Conservation (phyloP, 768 basidiomycete species). For the Pisolithus marmoratus region DNA sequence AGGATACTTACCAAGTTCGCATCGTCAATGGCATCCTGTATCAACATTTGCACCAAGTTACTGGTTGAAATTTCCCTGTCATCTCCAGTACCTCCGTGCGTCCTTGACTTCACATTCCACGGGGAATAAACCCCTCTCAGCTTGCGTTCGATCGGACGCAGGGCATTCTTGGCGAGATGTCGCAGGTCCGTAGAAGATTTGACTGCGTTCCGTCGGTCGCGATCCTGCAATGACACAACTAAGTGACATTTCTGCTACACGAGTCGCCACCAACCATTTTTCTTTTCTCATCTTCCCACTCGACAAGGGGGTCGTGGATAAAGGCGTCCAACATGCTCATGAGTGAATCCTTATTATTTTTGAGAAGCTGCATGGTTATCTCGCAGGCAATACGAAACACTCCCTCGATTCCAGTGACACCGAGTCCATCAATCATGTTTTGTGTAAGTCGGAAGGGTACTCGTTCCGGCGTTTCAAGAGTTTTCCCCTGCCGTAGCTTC, state of each 20-base stretch:
- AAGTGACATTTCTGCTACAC: background rate
- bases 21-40: conserved; percentile 78
- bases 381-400: conserved; percentile 90
- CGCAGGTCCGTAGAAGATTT: conserved; percentile 52
- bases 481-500: conserved; percentile 51
- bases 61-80: conserved; percentile 59
- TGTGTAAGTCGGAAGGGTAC: conserved; percentile 95
- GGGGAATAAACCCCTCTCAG: conserved; percentile 64
- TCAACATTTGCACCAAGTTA: conserved; percentile 86
- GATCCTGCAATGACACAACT: conserved; percentile 33
- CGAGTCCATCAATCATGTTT: conserved; percentile 88
- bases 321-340: conserved; percentile 97
- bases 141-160: conserved; percentile 81
- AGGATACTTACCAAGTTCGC: conserved; percentile 55
- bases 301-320: conserved; percentile 92
- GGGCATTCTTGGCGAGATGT: conserved; percentile 65
- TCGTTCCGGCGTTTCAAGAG: conserved; percentile 80
- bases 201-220: conserved; percentile 39
- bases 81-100: conserved; percentile 20
- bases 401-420: conserved; percentile 91
- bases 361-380: conserved; percentile 79
- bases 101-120: conserved; percentile 37
- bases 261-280: conserved; percentile 41
- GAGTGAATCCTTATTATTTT: conserved; percentile 86
- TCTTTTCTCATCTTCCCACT: conserved; percentile 85